Percentiles rank a stretch among this genome's conserved stretches.
These are phyloP conservation scores for Penicillium antarcticum DNA, from an alignment of 495 filamentous ascomycete species.

Conservation along the genomic window DNA sequence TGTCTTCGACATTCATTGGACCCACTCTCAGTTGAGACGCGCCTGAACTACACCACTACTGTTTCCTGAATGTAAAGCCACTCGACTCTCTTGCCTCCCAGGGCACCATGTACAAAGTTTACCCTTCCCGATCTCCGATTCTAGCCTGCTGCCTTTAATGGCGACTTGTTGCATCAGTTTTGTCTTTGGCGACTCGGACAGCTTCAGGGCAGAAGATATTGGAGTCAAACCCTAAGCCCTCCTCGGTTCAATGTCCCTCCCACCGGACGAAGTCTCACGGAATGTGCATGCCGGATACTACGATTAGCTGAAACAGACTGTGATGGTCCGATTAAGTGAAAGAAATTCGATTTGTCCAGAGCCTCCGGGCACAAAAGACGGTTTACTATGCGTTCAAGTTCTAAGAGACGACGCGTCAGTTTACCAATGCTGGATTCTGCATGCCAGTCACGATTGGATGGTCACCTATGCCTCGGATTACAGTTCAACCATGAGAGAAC, in stretches of 20 bases:
- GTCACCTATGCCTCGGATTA: constrained; percentile 28
- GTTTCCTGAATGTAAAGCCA: constrained; percentile 17
- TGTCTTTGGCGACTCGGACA: neutral
- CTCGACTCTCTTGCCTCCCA: constrained; percentile 26
- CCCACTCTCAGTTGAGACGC: constrained; percentile 19
- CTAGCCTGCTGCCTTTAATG: constrained; percentile 13
- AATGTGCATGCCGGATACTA: constrained; percentile 33
- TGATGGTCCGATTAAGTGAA: constrained; percentile 31
- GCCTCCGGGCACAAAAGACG: constrained; percentile 37
- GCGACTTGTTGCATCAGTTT: constrained; percentile 7
- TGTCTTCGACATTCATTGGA: constrained; percentile 16
- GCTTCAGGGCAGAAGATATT: constrained; percentile 20
- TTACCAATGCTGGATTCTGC: constrained; percentile 41
- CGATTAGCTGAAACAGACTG: constrained; percentile 29
- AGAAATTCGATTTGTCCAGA: constrained; percentile 38
- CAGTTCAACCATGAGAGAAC: constrained; percentile 25
- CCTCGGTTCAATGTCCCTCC: constrained; percentile 29
- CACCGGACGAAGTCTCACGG: constrained; percentile 38
- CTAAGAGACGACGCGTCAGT: constrained; percentile 43
- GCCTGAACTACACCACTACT: constrained; percentile 11
- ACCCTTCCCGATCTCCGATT: constrained; percentile 27
- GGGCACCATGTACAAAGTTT: constrained; percentile 36
- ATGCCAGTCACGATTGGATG: constrained; percentile 40
- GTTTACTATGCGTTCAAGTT: constrained; percentile 40
- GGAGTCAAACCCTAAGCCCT: constrained; percentile 42